Evolutionary conservation across 441 rosid genomes (phyloP), one percentile per base, ranked within the genome.

Genomic region (Adansonia madagascariensis): DNA sequence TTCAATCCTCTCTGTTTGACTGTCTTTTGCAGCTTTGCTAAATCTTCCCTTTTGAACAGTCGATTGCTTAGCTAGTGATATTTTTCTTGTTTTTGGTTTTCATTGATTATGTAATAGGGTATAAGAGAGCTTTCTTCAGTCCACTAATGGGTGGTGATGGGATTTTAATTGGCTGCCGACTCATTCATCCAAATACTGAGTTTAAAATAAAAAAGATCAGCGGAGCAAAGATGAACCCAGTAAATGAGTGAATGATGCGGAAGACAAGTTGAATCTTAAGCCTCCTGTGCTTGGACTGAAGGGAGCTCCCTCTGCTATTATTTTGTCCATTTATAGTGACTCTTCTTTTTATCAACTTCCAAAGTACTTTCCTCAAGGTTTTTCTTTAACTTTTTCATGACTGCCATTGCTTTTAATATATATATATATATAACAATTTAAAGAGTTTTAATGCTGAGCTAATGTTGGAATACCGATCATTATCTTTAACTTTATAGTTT

Each of bases 131-230:
- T 93, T 92, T 86, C 98, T 90, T 91, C 85, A 82, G 98, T 95
- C 97, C 98, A 95, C 88, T 85, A 84, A 86, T 80, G 82, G 98
- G 90, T 80, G 81, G 89, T 65, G 62, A 61, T 90, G 85, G 81
- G 97, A 85, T 27, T 92, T 92, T 86, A 90, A 91, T 89, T 95
- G 86, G 87, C 98, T 95, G 89, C 95, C 89, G 98, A 90, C 93
- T 95, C 98, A 93, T 95, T 93, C 94, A 90, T 89, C 89, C 98
- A 95, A 86, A 86, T 93, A 85, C 92, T 86, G 92, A 77, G 91
- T 86, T 6, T 0, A 27, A 27, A 27, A 27, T 6, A 27, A 27
- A 27, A 27, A 27, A 1, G 3, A 35, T 3, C 50, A 6, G 17
- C 50, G 8, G 17, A 1, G 31, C 1, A 4, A 2, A 0, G 3